A percentile compares a stretch with the other conserved stretches of the same genome.
phyloP scores from a whole-genome alignment of 352 stramenopile species.

The Discostella stelligera region DNA sequence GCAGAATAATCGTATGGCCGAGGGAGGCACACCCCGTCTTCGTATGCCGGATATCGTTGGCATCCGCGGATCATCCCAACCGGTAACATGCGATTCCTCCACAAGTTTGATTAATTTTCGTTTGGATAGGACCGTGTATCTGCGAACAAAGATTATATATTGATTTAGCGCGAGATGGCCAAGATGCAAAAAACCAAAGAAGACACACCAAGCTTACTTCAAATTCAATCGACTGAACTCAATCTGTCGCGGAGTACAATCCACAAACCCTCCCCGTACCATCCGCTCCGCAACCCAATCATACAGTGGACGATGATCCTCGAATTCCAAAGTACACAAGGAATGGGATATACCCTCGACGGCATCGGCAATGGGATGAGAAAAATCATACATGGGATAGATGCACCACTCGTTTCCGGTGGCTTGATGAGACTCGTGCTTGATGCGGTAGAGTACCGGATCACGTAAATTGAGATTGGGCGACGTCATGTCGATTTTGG shows the following conservation, averaged over 20 bases:
- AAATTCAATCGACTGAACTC: constrained; percentile 94
- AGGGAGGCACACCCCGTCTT: constrained; percentile 72
- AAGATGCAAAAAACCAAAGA: not conserved
- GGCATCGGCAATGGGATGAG: constrained; percentile 92
- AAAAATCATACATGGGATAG: constrained; percentile 97
- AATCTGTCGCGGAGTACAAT: constrained; percentile 87
- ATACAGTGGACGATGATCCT: constrained; percentile 93
- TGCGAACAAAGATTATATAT: constrained; percentile 5
- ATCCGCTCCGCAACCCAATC: constrained; percentile 93
- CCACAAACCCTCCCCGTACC: constrained; percentile 55
- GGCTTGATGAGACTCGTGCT: constrained; percentile 90
- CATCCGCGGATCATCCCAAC: constrained; percentile 87
- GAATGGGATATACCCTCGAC: constrained; percentile 95
- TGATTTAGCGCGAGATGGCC: not conserved
- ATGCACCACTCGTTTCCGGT: constrained; percentile 94
- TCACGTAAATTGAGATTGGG: constrained; percentile 95
- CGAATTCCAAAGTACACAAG: constrained; percentile 95
- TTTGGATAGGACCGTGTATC: constrained; percentile 92
- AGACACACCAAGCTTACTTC: constrained; percentile 59
- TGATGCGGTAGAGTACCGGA: constrained; percentile 94
- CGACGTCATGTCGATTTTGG: constrained; percentile 94
- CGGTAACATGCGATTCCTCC: constrained; percentile 87
- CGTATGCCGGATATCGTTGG: constrained; percentile 87
- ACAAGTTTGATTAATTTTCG: constrained; percentile 94
- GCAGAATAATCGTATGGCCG: constrained; percentile 82